Evolutionary conservation across 2,329 filamentous ascomycete species (phyloP).

Genomic region (Exophiala aquamarina): DNA sequence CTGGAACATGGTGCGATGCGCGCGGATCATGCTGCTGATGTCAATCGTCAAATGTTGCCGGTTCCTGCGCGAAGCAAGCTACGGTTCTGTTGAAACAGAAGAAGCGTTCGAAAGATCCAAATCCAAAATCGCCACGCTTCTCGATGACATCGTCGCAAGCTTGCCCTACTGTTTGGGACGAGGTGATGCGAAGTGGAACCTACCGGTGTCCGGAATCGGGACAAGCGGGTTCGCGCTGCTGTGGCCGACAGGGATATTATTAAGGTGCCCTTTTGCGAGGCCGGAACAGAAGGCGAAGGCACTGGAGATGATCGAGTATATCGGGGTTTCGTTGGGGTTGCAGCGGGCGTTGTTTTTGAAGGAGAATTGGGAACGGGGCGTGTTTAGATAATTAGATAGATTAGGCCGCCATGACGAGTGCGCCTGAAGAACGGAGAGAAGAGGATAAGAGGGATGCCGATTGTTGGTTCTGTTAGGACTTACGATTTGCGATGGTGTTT

Average conservation of each 20-base stretch:
- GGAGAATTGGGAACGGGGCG: background rate
- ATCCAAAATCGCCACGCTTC: background rate
- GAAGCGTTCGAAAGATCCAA: background rate
- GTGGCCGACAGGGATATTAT: background rate
- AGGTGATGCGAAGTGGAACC: background rate
- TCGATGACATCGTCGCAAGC: constrained; percentile 1
- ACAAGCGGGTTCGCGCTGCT: constrained; percentile 5
- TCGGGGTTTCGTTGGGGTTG: background rate
- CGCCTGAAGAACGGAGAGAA: too few relatives aligned
- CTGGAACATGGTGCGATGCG: constrained; percentile 5
- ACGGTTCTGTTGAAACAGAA: background rate
- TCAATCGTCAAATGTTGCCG: background rate
- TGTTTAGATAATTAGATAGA: too few relatives aligned
- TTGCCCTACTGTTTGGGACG: constrained; percentile 3
- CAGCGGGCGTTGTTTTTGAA: background rate
- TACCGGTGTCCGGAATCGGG: background rate
- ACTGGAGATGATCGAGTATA: background rate
- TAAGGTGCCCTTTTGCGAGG: background rate
- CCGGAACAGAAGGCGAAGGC: background rate
- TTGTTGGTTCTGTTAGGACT: too few relatives aligned
- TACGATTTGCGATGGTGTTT: too few relatives aligned
- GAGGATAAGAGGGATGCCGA: too few relatives aligned
- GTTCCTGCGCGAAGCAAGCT: background rate
- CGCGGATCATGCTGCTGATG: background rate
- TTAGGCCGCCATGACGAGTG: too few relatives aligned